phyloP scores from a whole-genome alignment of 2,329 filamentous ascomycete species.

The Zasmidium angulare region DNA sequence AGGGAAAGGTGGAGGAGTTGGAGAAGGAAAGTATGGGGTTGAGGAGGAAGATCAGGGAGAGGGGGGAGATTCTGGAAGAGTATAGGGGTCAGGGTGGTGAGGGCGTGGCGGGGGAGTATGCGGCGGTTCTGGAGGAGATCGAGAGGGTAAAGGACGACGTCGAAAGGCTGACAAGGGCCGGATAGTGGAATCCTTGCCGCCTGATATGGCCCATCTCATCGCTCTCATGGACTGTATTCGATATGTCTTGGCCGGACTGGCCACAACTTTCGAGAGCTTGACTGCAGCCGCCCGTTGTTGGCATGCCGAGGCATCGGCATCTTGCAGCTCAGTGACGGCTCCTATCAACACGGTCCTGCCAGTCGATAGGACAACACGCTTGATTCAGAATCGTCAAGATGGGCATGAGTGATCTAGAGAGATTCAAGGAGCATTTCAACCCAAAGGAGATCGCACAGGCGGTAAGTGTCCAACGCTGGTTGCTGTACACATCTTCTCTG shows the following conservation, averaged over 20 bases:
- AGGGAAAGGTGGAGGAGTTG: conserved; percentile 33
- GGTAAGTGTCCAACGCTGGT: not conserved
- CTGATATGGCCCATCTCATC: not conserved
- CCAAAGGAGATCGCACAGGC: not conserved
- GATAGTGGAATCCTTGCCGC: not conserved
- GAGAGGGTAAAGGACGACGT: conserved; percentile 36
- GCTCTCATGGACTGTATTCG: not conserved
- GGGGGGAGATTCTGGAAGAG: conserved; percentile 35
- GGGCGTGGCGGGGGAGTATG: conserved; percentile 43
- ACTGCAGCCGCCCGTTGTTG: not conserved
- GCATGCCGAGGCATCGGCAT: not conserved
- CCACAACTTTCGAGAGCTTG: not conserved
- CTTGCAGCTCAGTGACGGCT: not conserved
- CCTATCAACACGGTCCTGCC: not conserved
- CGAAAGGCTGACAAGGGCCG: conserved; percentile 28
- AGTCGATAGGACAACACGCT: not conserved
- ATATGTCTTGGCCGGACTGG: not conserved
- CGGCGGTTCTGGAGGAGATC: conserved; percentile 27
- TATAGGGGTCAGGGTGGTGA: conserved; percentile 40
- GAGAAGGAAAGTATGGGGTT: conserved; percentile 32
- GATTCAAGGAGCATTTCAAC: not conserved
- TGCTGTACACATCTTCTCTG: too few relatives aligned
- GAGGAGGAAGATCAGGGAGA: conserved; percentile 34
- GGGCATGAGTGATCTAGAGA: not conserved
- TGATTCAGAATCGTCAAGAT: not conserved